Evolutionary conservation across 768 basidiomycete species (phyloP), one percentile per base, ranked within the genome.

Genomic region (Panellus pusillus): DNA sequence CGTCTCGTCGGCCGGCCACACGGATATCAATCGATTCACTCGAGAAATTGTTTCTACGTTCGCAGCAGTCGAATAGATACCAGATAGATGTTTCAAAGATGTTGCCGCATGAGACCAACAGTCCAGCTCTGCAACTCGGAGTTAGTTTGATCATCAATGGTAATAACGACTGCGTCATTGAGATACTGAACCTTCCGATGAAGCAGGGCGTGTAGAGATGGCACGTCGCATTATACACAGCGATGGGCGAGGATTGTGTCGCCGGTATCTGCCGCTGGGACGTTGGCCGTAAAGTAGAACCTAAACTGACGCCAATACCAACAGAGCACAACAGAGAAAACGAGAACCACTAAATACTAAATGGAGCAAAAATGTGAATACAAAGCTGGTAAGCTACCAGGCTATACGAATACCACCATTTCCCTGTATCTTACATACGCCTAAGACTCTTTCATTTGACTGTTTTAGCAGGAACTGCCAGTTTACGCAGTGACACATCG

Each of bases 401-500:
- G 24, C 24, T 24, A 24, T 24, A 24, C 24, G 6, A 24, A 24
- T 24, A 24, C 24, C 24, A 24, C 24, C 24, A 24, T 24, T 24
- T 24, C 24, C 24, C 24, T 24, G 24, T 24, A n/a, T n/a, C n/a
- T n/a, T n/a, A n/a, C n/a, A n/a, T n/a, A 24, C 24, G 24, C 3
- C 24, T 24, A 6, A 24, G 24, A 24, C 3, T 24, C 24, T 24
- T 24, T 24, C 24, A 24, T 6, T 24, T 24, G 24, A 24, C 24
- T 6, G 24, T 6, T 24, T 52, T 55, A 24, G 17, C 31, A 6
- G 73, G 67, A 40, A 67, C 64, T 3, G 73, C 75, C 39, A 92
- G 73, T 61, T 83, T 89, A 36, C 91, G 78, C 31, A 93, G 70
- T 32, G 90, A 90, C 14, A 93, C 82, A 66, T 93, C 91, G 63